A percentile compares a stretch with the other conserved stretches of the same genome.
Conservation (phyloP, 345 rosid genomes). For the Lenwebbia sp. region DNA sequence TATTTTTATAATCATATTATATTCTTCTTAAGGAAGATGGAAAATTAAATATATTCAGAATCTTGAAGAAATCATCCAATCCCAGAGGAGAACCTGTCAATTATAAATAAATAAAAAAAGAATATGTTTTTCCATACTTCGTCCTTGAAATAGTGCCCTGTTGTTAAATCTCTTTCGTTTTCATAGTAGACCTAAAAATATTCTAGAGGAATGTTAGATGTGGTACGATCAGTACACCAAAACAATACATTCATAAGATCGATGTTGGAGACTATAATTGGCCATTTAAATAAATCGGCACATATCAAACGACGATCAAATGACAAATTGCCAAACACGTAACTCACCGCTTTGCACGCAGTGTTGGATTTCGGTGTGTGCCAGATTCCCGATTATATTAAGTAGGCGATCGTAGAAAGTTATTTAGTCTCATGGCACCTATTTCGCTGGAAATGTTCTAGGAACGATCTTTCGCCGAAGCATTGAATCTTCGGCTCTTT, state of each 20-base stretch:
- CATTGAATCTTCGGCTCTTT: not conserved
- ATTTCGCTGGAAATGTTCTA: no score
- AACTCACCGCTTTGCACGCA: not conserved
- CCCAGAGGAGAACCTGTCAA: not conserved
- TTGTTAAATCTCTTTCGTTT: not conserved
- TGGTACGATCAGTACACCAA: not conserved
- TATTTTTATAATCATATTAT: not conserved
- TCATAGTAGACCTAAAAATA: not conserved
- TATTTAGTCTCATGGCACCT: no score
- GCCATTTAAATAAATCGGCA: no score
- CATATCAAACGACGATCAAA: not conserved
- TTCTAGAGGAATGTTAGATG: not conserved
- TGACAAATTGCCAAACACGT: not conserved
- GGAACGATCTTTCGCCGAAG: no score
- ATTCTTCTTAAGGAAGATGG: not conserved
- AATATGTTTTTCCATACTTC: no score
- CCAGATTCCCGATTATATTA: no score
- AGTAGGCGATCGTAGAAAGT: no score
- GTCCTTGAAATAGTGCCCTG: not conserved
- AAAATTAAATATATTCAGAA: not conserved
- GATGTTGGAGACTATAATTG: rapidly evolving
- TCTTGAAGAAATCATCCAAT: not conserved
- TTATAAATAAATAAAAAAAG: no score
- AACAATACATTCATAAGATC: rapidly evolving
- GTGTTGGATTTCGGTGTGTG: no score